These are phyloP conservation scores for Diophrys sp. DNA, from an alignment of 73 alveolate genomes.

Conservation along the genomic window DNA sequence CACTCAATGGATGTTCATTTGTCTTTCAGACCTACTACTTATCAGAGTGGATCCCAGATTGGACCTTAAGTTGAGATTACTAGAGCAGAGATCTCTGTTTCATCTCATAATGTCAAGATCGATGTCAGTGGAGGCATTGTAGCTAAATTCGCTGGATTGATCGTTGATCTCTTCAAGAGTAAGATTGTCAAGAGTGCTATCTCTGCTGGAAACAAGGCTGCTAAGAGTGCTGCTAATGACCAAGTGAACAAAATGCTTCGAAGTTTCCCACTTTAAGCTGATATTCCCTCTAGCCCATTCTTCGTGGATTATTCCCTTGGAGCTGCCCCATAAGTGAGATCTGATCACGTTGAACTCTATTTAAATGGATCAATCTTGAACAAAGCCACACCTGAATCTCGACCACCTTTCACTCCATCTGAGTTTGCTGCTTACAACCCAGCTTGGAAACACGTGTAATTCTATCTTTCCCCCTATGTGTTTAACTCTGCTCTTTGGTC, in stretches of 20 bases:
- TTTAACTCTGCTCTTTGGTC: not conserved
- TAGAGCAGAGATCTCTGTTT: not conserved
- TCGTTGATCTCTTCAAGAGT: not conserved
- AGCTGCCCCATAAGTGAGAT: not conserved
- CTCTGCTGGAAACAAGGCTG: not conserved
- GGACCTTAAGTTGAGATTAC: not conserved
- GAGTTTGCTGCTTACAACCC: not conserved
- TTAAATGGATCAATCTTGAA: not conserved
- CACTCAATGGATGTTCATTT: too few relatives aligned
- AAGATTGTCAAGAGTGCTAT: not conserved
- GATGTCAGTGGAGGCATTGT: constrained; percentile 7
- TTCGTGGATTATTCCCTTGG: not conserved
- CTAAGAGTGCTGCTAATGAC: not conserved
- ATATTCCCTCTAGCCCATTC: not conserved
- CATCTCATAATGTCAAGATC: not conserved
- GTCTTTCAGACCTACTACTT: not conserved
- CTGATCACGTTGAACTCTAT: not conserved
- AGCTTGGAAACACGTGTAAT: not conserved
- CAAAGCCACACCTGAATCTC: not conserved
- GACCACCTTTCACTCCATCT: not conserved
- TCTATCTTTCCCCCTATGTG: not conserved
- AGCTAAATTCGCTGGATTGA: not conserved
- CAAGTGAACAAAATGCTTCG: not conserved
- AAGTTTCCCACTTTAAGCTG: constrained; percentile 3
- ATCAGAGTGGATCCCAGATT: not conserved